phyloP scores from a whole-genome alignment of 116 monocot species.

The Trichopus zeylanicus region DNA sequence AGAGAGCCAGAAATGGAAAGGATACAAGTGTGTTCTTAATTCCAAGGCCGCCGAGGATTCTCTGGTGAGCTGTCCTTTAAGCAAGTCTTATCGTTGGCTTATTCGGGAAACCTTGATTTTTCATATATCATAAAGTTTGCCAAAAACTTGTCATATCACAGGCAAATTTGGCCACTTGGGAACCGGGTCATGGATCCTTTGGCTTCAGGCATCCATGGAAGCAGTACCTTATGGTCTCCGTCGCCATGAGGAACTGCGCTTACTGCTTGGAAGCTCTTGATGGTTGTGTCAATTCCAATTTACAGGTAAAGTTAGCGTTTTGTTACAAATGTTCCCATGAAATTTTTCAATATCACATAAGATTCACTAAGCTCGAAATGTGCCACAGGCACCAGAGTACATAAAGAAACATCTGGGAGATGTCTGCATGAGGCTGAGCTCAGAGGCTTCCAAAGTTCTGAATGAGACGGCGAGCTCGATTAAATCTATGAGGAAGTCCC shows the following conservation, averaged over 20 bases:
- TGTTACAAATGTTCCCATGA: too few species aligned
- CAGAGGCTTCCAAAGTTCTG: slow-evolving; percentile 9
- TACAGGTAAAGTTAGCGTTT: slow-evolving; percentile 11
- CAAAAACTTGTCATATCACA: not conserved
- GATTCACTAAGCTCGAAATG: too few species aligned
- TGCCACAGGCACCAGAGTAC: slow-evolving; percentile 7
- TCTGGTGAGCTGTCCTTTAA: slow-evolving; percentile 19
- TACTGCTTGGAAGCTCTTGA: slow-evolving; percentile 29
- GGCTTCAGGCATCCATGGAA: slow-evolving; percentile 18
- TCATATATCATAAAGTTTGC: too few species aligned
- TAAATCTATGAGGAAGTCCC: slow-evolving; percentile 11
- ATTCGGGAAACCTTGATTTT: too few species aligned
- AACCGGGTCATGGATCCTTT: slow-evolving; percentile 23
- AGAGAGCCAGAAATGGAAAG: slow-evolving; percentile 28
- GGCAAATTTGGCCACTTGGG: slow-evolving; percentile 29
- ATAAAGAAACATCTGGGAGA: slow-evolving; percentile 18
- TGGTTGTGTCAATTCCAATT: slow-evolving; percentile 28
- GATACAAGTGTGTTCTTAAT: slow-evolving; percentile 56
- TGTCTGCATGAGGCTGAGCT: slow-evolving; percentile 14
- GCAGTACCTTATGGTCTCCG: slow-evolving; percentile 17
- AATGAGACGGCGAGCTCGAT: slow-evolving; percentile 18
- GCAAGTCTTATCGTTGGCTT: too few species aligned
- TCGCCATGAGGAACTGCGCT: slow-evolving; percentile 17
- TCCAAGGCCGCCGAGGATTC: slow-evolving; percentile 61
- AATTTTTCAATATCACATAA: too few species aligned